phyloP scores from a whole-genome alignment of 306 rosid genomes.

The Pachyrhizus erosus region DNA sequence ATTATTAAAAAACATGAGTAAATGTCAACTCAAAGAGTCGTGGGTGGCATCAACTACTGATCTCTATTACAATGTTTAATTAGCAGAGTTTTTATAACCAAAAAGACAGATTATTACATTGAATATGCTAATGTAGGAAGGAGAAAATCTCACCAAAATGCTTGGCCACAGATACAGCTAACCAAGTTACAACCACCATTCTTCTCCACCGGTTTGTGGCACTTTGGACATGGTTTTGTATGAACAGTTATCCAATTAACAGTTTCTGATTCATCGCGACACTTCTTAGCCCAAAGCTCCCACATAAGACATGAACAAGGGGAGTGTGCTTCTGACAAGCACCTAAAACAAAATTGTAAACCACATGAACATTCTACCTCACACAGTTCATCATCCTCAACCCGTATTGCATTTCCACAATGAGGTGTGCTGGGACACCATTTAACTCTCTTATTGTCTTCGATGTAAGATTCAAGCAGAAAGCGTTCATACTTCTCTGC shows the following conservation, averaged over 20 bases:
- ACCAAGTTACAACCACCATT: constrained; percentile 99
- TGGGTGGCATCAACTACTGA: not conserved
- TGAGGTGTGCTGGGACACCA: constrained; percentile 99
- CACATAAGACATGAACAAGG: constrained; percentile 97
- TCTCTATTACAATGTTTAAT: not conserved
- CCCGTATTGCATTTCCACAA: constrained; percentile 94
- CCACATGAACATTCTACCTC: constrained; percentile 98
- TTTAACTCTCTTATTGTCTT: constrained; percentile 89
- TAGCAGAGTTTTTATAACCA: not conserved
- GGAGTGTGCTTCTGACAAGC: constrained; percentile 87
- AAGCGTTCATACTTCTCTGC: constrained; percentile 93
- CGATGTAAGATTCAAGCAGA: constrained; percentile 95
- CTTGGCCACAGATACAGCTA: constrained; percentile 93
- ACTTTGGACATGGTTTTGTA: constrained; percentile 94
- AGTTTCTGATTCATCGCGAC: constrained; percentile 96
- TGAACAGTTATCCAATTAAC: constrained; percentile 98
- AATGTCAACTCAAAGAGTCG: constrained; percentile 10
- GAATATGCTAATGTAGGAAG: constrained; percentile 32
- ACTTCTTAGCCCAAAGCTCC: constrained; percentile 94
- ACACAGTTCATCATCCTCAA: constrained; percentile 78
- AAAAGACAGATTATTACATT: not conserved
- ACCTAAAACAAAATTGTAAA: constrained; percentile 84
- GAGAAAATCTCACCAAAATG: constrained; percentile 81
- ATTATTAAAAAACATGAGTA: not conserved
- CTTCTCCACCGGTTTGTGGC: constrained; percentile 96